Percentiles rank a stretch among this genome's conserved stretches.
Evolutionary conservation across 768 basidiomycete species (phyloP).

Genomic region (Collybia mongolica): DNA sequence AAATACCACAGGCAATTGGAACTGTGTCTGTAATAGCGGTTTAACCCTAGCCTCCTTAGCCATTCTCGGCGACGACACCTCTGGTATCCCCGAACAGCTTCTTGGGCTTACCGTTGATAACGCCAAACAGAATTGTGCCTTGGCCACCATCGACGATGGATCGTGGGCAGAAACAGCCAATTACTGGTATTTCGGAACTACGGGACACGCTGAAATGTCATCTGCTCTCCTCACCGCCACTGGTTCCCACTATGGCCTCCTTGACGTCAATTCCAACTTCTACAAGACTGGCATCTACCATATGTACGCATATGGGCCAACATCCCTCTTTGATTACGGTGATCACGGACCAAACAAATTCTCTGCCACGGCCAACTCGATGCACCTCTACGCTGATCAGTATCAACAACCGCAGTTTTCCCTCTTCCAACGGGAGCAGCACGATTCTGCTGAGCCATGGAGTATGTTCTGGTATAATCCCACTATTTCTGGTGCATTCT

Average conservation of each 20-base stretch:
- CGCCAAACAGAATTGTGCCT: slow-evolving; percentile 75
- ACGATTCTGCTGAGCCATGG: slow-evolving; percentile 81
- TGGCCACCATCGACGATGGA: slow-evolving; percentile 66
- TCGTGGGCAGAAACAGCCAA: slow-evolving; percentile 94
- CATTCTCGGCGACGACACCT: slow-evolving; percentile 80
- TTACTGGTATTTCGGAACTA: slow-evolving; percentile 95
- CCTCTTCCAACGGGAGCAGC: slow-evolving; percentile 89
- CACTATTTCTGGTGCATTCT: slow-evolving; percentile 81
- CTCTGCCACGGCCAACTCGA: slow-evolving; percentile 86
- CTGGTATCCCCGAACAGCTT: slow-evolving; percentile 65
- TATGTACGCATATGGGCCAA: slow-evolving; percentile 83
- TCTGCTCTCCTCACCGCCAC: slow-evolving; percentile 82
- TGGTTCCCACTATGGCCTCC: slow-evolving; percentile 77
- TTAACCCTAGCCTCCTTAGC: slow-evolving; percentile 88
- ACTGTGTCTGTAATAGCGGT: slow-evolving; percentile 94
- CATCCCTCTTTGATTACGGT: slow-evolving; percentile 81
- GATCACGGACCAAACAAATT: slow-evolving; percentile 95
- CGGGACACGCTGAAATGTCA: slow-evolving; percentile 86
- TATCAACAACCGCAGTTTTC: slow-evolving; percentile 73
- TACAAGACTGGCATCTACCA: slow-evolving; percentile 80
- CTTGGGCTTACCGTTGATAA: slow-evolving; percentile 70
- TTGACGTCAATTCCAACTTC: slow-evolving; percentile 69
- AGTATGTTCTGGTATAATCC: slow-evolving; percentile 95
- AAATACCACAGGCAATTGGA: slow-evolving; percentile 89
- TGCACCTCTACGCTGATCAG: slow-evolving; percentile 73